Conservation (phyloP, 495 filamentous ascomycete genomes). For the Schizothecium vesticola region DNA sequence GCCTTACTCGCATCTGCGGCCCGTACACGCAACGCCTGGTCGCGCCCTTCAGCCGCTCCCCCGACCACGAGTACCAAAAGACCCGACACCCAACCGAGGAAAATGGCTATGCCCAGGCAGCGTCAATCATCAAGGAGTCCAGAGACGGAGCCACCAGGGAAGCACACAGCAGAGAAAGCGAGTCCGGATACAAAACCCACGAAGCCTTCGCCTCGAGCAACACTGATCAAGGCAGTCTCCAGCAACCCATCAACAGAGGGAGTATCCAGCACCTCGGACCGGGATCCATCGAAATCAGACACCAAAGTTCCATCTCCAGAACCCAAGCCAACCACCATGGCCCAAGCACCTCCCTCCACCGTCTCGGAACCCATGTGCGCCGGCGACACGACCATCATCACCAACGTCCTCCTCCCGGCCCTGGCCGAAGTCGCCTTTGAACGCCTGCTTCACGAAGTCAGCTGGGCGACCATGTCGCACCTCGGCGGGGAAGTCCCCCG, state of each 20-base stretch:
- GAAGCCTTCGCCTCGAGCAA: background rate
- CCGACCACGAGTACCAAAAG: background rate
- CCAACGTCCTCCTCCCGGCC: conserved; percentile 54
- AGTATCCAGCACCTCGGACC: background rate
- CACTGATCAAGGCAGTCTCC: background rate
- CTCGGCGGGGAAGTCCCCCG: conserved; percentile 87
- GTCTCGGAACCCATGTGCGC: conserved; percentile 48
- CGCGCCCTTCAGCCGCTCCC: background rate
- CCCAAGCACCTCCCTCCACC: background rate
- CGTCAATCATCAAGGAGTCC: background rate
- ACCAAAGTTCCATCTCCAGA: background rate
- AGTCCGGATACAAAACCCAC: background rate
- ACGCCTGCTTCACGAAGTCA: conserved; percentile 66
- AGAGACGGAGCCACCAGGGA: background rate
- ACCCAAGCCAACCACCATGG: conserved; percentile 18
- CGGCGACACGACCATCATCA: conserved; percentile 74
- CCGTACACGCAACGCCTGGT: background rate
- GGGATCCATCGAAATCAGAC: background rate
- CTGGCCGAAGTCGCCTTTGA: conserved; percentile 59
- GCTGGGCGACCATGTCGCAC: conserved; percentile 91
- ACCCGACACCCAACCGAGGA: background rate
- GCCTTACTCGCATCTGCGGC: background rate
- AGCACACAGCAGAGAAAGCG: background rate
- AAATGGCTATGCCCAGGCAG: background rate
- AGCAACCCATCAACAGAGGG: background rate